phyloP scores from a whole-genome alignment of 768 basidiomycete genomes.

The Rhodotorula babjevae region DNA sequence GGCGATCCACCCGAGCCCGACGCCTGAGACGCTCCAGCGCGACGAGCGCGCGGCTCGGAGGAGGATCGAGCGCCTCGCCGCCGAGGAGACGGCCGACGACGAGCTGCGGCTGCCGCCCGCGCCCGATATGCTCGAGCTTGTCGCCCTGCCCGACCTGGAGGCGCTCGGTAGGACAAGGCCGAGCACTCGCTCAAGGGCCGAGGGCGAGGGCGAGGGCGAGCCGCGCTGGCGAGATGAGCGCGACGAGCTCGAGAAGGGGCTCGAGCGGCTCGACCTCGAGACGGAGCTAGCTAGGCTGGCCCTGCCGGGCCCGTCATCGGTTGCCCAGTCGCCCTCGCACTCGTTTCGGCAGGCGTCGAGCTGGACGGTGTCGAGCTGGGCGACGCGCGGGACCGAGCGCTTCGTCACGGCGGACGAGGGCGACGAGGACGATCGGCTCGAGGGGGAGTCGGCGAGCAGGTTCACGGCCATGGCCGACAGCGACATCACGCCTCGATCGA shows the following conservation, averaged over 20 bases:
- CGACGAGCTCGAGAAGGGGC: no score
- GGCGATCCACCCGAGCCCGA: conserved; percentile 3
- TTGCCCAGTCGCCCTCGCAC: background rate
- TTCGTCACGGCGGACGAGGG: conserved; percentile 4
- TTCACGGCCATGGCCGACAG: no score
- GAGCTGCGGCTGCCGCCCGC: background rate
- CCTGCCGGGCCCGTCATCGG: no score
- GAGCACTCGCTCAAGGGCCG: no score
- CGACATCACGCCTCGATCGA: no score
- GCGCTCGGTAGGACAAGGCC: no score
- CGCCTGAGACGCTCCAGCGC: background rate
- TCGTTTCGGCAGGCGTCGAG: background rate
- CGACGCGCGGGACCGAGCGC: conserved; percentile 17
- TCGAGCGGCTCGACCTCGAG: conserved; percentile 7
- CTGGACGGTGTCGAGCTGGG: conserved; percentile 5
- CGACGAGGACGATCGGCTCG: background rate
- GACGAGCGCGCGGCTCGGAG: background rate
- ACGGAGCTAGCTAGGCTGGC: background rate
- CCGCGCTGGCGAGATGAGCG: background rate
- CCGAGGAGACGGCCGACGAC: background rate
- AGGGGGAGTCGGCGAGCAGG: background rate
- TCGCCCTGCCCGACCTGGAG: background rate
- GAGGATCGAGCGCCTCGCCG: background rate
- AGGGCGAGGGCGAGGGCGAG: background rate
- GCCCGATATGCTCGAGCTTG: background rate